These are phyloP conservation scores for Magnolia kwangsiensis DNA, from an alignment of 164 flowering plant species.

Conservation along the genomic window DNA sequence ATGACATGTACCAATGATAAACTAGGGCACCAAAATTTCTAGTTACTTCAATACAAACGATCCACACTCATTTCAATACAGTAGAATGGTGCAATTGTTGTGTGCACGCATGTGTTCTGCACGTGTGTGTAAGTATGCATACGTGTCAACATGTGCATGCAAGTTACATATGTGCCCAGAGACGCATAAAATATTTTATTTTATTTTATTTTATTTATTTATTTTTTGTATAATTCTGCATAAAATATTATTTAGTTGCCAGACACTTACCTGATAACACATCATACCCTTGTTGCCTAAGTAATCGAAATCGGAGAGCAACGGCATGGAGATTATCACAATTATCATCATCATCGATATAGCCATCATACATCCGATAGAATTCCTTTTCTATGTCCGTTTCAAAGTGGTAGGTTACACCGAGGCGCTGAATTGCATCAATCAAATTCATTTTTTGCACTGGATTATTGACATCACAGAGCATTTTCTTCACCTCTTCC, in stretches of 20 bases:
- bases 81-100: too few species aligned
- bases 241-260: too few species aligned
- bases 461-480: neutral
- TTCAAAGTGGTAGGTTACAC: slow-evolving; percentile 12
- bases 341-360: too few species aligned
- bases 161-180: too few species aligned
- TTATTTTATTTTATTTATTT: too few species aligned
- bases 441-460: slow-evolving; percentile 2
- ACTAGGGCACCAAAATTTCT: too few species aligned
- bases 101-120: neutral
- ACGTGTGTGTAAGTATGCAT: neutral
- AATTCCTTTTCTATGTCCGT: slow-evolving; percentile 5
- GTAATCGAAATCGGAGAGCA: slow-evolving; percentile 9
- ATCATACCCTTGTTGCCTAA: slow-evolving; percentile 14
- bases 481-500: slow-evolving; percentile 5
- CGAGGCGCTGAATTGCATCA: slow-evolving; percentile 9
- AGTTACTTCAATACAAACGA: too few species aligned
- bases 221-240: too few species aligned
- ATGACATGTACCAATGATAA: too few species aligned
- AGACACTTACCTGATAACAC: slow-evolving; percentile 2
- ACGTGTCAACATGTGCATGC: too few species aligned
- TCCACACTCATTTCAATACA: too few species aligned
- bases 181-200: too few species aligned
- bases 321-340: neutral
- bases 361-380: neutral